These are phyloP conservation scores for Magnusiomyces sp. DNA, from an alignment of 1,139 yeast species.

Conservation along the genomic window DNA sequence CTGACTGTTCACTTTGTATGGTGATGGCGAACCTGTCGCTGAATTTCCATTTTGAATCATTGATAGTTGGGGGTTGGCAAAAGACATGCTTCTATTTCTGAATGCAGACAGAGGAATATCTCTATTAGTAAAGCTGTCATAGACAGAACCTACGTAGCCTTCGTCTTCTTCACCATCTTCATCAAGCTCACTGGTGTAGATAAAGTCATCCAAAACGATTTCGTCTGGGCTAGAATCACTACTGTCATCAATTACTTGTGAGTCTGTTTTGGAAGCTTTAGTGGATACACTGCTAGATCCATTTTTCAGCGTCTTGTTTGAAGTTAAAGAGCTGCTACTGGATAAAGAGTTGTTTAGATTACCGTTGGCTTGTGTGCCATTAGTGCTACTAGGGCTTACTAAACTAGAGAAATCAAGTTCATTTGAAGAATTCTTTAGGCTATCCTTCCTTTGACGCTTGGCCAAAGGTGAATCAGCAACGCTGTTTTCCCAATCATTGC, in stretches of 20 bases:
- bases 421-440: no score
- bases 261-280: no score
- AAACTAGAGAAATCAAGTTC: no score
- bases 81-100: slow-evolving; percentile 40
- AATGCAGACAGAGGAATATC: slow-evolving; percentile 83
- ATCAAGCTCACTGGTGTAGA: slow-evolving; percentile 82
- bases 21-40: background rate
- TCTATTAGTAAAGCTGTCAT: slow-evolving; percentile 33
- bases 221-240: slow-evolving; percentile 47
- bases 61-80: slow-evolving; percentile 2
- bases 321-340: no score
- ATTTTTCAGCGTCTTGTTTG: no score
- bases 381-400: no score
- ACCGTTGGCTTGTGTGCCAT: no score
- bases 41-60: slow-evolving; percentile 1
- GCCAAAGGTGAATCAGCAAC: background rate
- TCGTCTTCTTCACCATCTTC: slow-evolving; percentile 51
- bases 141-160: slow-evolving; percentile 6
- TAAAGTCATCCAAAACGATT: slow-evolving; percentile 71
- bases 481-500: no score
- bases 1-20: background rate
- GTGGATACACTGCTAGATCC: no score
- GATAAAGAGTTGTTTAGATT: no score
- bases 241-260: slow-evolving; percentile 17
- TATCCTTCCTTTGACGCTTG: background rate